Conservation (phyloP, 2,329 filamentous ascomycete species). For the Acephala macrosclerotiorum region DNA sequence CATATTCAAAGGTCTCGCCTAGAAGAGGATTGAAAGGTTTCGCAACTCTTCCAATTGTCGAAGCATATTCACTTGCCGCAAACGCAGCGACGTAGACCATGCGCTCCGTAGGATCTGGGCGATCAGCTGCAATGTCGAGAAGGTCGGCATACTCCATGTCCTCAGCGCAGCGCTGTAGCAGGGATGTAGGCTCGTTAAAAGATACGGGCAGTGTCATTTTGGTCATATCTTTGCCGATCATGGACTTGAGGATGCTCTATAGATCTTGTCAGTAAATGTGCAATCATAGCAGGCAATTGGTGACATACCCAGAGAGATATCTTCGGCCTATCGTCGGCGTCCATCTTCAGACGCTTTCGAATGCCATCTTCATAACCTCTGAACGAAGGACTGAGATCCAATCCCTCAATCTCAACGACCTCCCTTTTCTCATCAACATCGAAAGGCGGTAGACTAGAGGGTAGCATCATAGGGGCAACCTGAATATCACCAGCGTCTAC, state of each 20-base stretch:
- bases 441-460: slow-evolving; percentile 39
- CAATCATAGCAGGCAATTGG: background rate
- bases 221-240: slow-evolving; percentile 99
- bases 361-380: slow-evolving; percentile 91
- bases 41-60: slow-evolving; percentile 93
- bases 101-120: slow-evolving; percentile 86
- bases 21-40: slow-evolving; percentile 98
- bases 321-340: slow-evolving; percentile 90
- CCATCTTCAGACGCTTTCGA: slow-evolving; percentile 81
- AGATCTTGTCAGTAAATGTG: slow-evolving; percentile 42
- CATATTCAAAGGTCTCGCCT: slow-evolving; percentile 97
- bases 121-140: slow-evolving; percentile 85
- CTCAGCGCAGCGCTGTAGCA: slow-evolving; percentile 93
- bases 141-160: slow-evolving; percentile 98
- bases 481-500: slow-evolving; percentile 93
- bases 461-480: slow-evolving; percentile 70
- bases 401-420: slow-evolving; percentile 52
- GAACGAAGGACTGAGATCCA: slow-evolving; percentile 80
- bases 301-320: slow-evolving; percentile 90
- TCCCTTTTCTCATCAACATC: slow-evolving; percentile 52
- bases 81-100: slow-evolving; percentile 96
- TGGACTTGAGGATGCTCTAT: slow-evolving; percentile 94
- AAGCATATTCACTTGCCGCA: slow-evolving; percentile 95
- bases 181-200: slow-evolving; percentile 97
- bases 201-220: slow-evolving; percentile 99